phyloP scores from a whole-genome alignment of 345 rosid genomes.

The Noccaea bulbosa region DNA sequence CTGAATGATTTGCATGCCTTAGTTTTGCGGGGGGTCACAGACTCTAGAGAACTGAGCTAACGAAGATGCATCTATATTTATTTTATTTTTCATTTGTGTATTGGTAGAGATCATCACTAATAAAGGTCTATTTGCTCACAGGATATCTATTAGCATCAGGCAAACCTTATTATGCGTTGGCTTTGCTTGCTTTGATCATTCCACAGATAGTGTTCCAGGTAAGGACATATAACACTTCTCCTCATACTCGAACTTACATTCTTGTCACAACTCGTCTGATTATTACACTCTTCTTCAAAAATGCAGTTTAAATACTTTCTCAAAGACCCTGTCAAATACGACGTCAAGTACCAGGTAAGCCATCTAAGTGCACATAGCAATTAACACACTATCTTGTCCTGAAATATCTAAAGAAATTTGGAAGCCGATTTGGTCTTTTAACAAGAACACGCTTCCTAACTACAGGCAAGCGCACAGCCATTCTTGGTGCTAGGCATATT shows the following conservation, averaged over 20 bases:
- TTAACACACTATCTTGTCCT: not conserved
- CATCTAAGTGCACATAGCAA: not conserved
- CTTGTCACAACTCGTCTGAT: slow-evolving; percentile 17
- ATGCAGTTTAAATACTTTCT: slow-evolving; percentile 89
- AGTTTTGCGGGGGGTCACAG: not conserved
- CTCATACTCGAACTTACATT: not conserved
- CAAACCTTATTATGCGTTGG: slow-evolving; percentile 87
- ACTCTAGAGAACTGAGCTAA: not conserved
- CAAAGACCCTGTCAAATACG: slow-evolving; percentile 93
- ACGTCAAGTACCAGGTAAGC: slow-evolving; percentile 90
- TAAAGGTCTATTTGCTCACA: slow-evolving; percentile 36
- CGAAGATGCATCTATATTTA: not conserved
- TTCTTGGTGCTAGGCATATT: slow-evolving; percentile 87
- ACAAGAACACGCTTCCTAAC: slow-evolving; percentile 1
- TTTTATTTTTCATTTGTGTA: no score
- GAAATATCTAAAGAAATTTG: not conserved
- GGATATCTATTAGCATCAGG: slow-evolving; percentile 96
- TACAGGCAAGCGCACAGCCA: slow-evolving; percentile 97
- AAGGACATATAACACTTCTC: slow-evolving; percentile 13
- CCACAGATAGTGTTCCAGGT: slow-evolving; percentile 96
- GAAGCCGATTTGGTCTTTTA: no score
- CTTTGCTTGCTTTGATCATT: slow-evolving; percentile 67
- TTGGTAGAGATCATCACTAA: not conserved
- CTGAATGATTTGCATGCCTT: not conserved
- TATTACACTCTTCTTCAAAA: not conserved